phyloP scores from a whole-genome alignment of 352 stramenopile species.

The Thraustotheca clavata region DNA sequence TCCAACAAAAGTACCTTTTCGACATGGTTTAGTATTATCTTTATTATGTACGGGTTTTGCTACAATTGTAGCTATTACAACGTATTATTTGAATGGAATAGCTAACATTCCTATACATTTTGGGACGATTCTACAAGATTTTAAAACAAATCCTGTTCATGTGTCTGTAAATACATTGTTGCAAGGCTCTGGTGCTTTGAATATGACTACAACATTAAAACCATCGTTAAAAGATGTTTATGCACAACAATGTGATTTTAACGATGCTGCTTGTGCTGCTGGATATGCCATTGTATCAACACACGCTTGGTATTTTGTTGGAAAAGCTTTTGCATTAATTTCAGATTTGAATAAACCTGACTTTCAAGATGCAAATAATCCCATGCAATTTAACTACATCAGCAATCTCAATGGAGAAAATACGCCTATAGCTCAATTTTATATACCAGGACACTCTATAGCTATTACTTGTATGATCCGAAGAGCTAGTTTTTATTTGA shows the following conservation, averaged over 20 bases:
- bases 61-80: constrained; percentile 17
- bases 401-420: constrained; percentile 23
- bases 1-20: neutral
- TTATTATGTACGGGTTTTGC: constrained; percentile 21
- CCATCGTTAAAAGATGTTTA: constrained; percentile 23
- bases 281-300: constrained; percentile 9
- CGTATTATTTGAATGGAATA: constrained; percentile 20
- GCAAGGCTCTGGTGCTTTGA: constrained; percentile 16
- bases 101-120: constrained; percentile 22
- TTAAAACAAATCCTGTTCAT: constrained; percentile 15
- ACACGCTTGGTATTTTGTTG: constrained; percentile 7
- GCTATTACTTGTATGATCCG: constrained; percentile 21
- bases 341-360: constrained; percentile 14
- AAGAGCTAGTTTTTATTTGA: constrained; percentile 15
- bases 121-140: constrained; percentile 20
- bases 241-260: constrained; percentile 14
- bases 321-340: constrained; percentile 16
- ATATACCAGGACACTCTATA: neutral
- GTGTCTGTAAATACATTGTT: constrained; percentile 20
- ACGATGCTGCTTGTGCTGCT: constrained; percentile 20
- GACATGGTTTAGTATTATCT: constrained; percentile 18
- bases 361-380: neutral
- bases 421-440: constrained; percentile 22
- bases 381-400: constrained; percentile 21
- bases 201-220: neutral